Base-by-base conservation (phyloP, 2,329 filamentous ascomycete genomes). In the Scorias spongiosa region DNA sequence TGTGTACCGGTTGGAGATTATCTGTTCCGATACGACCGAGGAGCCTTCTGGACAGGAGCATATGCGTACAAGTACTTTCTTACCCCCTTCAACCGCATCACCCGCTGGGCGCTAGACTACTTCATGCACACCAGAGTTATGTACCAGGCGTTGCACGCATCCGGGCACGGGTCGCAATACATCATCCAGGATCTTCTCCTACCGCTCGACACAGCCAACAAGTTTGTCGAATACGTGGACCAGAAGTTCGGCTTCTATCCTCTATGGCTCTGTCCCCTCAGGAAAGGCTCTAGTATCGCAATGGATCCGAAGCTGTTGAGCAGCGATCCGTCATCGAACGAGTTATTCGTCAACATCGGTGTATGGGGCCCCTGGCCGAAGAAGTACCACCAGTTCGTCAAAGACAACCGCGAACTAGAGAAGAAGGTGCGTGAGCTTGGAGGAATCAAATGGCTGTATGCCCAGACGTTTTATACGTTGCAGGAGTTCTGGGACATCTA, bases 381-480 rank as follows among this genome's bases (percentile, higher is more conserved):
- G 6, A 59, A 65, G 26, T 62, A 67, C 2, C 57, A 65, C 1
- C 61, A 66, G 9, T 74, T 74, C 42, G 63, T 81, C 8, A 51
- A 54, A 1, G 63, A 67, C 41, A 84, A 84, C 57, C 69, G 76
- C 1, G 67, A 66, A 0, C 64, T 84, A 1, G 80, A 84, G 60
- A 61, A 65, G 8, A 75, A 72, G 44, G 66, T 82, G 0, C 67
- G 68, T 8, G 69, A 73, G 20, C 66, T 80, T 6, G 67, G 72
- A 2, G 80, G 80, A 5, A 78, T 76, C 65, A 83, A 83, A 60
- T 81, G 77, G 66, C 62, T 84, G 1, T 84, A 84, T 49, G 78
- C 78, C 1, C 78, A 83, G 45, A 75, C 76, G 0, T 83, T 78
- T 59, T 81, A 81, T 57, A 74, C 69, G 2, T 73, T 80, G 55